Conservation (phyloP, 169 alveolate species). For the Babesia gibsoni region DNA sequence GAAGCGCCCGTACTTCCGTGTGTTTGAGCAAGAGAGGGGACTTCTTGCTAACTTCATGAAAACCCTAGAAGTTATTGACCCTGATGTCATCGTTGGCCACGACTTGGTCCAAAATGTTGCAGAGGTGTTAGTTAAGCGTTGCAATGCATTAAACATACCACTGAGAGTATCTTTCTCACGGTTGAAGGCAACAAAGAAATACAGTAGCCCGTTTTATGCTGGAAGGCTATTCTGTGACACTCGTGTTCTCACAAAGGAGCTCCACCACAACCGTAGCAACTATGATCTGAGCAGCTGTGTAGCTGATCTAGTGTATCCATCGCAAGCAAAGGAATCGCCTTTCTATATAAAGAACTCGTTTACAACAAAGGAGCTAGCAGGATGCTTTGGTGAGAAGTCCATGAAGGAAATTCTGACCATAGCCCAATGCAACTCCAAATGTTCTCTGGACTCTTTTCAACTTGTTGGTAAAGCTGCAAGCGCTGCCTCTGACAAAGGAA, state of each 20-base stretch:
- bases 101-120: conserved; percentile 57
- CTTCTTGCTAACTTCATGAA: conserved; percentile 56
- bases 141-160: conserved; percentile 56
- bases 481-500: conserved; percentile 93
- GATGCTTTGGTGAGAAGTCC: conserved; percentile 34
- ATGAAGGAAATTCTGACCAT: conserved; percentile 50
- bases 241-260: conserved; percentile 49
- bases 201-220: conserved; percentile 36
- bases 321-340: conserved; percentile 18
- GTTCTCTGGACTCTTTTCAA: conserved; percentile 41
- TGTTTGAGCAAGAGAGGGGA: conserved; percentile 63
- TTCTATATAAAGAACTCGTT: conserved; percentile 43
- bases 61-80: conserved; percentile 59
- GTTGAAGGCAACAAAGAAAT: conserved; percentile 28
- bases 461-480: conserved; percentile 57
- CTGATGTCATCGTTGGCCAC: conserved; percentile 72
- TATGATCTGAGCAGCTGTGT: conserved; percentile 57
- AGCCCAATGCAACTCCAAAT: conserved; percentile 42
- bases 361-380: conserved; percentile 16
- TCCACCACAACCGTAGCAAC: conserved; percentile 48
- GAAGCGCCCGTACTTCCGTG: conserved; percentile 53
- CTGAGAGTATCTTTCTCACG: conserved; percentile 62
- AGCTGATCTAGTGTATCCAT: conserved; percentile 25
- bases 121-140: conserved; percentile 63
- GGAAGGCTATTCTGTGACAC: conserved; percentile 63